These are phyloP conservation scores for Trypanosoma scelopori DNA, from an alignment of 208 protist species.

Conservation along the genomic window DNA sequence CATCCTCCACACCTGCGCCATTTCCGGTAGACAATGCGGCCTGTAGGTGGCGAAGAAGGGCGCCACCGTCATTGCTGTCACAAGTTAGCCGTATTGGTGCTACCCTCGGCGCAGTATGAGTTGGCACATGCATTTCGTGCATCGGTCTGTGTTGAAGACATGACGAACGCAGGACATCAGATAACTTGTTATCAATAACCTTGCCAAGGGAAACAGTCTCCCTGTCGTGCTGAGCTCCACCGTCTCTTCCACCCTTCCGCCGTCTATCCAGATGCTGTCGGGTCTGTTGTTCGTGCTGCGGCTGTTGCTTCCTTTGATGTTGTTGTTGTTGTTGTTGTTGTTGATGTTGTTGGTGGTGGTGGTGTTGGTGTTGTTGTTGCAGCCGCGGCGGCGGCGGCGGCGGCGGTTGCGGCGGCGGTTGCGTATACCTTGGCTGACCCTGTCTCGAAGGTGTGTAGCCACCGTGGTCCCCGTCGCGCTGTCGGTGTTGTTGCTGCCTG, in stretches of 20 bases:
- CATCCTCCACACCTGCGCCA: not conserved
- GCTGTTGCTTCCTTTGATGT: slow-evolving; percentile 6
- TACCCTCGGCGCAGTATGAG: not conserved
- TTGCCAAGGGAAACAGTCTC: not conserved
- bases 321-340: slow-evolving; percentile 24
- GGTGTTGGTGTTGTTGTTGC: not conserved
- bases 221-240: not conserved
- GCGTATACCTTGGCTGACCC: slow-evolving; percentile 13
- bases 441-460: slow-evolving; percentile 1
- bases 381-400: too few species aligned
- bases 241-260: slow-evolving; percentile 1
- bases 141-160: not conserved
- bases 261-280: slow-evolving; percentile 8
- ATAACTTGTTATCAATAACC: not conserved
- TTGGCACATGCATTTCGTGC: not conserved
- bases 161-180: not conserved
- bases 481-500: slow-evolving; percentile 6
- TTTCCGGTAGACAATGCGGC: slow-evolving; percentile 1
- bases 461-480: not conserved
- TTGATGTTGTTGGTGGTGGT: slow-evolving; percentile 11
- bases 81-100: slow-evolving; percentile 19
- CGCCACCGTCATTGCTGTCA: slow-evolving; percentile 23
- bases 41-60: slow-evolving; percentile 32
- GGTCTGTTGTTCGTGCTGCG: not conserved
- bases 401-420: slow-evolving; percentile 1